These are phyloP conservation scores for Fusarium sp. DNA, from an alignment of 2,329 filamentous ascomycete genomes.

Conservation along the genomic window DNA sequence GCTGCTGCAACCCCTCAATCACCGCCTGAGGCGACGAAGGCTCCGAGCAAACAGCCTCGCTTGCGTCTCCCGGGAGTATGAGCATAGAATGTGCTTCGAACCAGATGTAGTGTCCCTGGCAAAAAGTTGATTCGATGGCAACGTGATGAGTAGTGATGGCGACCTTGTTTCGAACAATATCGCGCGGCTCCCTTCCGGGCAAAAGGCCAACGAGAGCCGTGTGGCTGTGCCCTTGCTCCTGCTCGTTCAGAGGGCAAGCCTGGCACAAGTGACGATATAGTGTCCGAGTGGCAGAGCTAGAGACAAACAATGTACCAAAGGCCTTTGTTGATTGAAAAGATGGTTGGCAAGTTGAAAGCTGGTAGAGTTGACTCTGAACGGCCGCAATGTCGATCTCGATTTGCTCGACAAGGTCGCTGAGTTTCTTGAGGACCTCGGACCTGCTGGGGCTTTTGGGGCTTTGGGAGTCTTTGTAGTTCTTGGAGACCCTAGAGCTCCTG, in stretches of 20 bases:
- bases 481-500: too few relatives aligned
- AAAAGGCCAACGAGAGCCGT: slow-evolving; percentile 11
- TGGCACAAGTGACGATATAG: slow-evolving; percentile 10
- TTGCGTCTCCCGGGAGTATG: background rate
- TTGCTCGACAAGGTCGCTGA: background rate
- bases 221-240: background rate
- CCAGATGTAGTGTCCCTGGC: slow-evolving; percentile 13
- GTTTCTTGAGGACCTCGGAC: background rate
- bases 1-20: slow-evolving; percentile 1
- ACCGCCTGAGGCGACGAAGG: slow-evolving; percentile 3
- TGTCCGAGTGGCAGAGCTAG: slow-evolving; percentile 5
- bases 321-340: background rate
- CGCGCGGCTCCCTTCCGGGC: background rate
- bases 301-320: background rate
- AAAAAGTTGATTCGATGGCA: slow-evolving; percentile 13
- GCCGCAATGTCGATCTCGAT: background rate
- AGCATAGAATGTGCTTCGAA: slow-evolving; percentile 7
- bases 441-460: background rate
- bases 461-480: too few relatives aligned
- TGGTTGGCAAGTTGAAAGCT: background rate
- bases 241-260: background rate
- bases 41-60: background rate
- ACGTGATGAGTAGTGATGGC: slow-evolving; percentile 1
- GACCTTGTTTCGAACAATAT: background rate
- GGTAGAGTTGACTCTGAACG: background rate